phyloP scores from a whole-genome alignment of 2,329 filamentous ascomycete species.

The Aspergillus niger region DNA sequence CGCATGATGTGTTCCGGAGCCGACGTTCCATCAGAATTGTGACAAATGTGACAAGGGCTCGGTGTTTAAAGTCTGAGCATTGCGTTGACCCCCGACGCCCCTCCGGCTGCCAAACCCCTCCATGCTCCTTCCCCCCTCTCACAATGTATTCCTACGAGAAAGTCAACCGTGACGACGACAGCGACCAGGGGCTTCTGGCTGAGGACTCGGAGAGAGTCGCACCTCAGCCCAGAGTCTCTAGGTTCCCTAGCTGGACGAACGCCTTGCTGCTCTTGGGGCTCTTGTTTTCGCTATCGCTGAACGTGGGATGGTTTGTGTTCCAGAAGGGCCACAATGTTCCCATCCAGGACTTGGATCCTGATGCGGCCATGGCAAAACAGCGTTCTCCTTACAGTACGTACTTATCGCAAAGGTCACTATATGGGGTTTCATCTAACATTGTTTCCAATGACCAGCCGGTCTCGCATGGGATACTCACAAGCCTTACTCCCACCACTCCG shows the following conservation, averaged over 20 bases:
- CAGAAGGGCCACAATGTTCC: not conserved
- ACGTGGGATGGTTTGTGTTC: not conserved
- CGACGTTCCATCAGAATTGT: too few relatives aligned
- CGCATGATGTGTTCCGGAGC: too few relatives aligned
- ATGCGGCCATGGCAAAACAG: not conserved
- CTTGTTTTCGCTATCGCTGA: not conserved
- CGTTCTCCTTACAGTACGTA: not conserved
- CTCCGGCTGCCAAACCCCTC: not conserved
- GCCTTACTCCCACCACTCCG: not conserved
- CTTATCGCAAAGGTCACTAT: not conserved
- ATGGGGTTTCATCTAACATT: not conserved
- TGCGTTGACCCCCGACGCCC: too few relatives aligned
- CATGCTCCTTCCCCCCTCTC: not conserved
- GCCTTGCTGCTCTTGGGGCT: not conserved
- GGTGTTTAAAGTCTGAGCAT: too few relatives aligned
- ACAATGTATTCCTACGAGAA: not conserved
- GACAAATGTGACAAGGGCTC: too few relatives aligned
- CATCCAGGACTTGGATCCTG: not conserved
- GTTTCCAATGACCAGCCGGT: not conserved
- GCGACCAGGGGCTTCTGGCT: not conserved
- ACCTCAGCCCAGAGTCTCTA: not conserved
- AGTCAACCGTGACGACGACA: not conserved
- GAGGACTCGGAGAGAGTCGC: not conserved
- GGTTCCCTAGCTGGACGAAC: not conserved
- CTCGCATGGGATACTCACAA: constrained; percentile 1